Conservation (phyloP, 371 early-diverging fungal genomes). For the Rhizomucor miehei region DNA sequence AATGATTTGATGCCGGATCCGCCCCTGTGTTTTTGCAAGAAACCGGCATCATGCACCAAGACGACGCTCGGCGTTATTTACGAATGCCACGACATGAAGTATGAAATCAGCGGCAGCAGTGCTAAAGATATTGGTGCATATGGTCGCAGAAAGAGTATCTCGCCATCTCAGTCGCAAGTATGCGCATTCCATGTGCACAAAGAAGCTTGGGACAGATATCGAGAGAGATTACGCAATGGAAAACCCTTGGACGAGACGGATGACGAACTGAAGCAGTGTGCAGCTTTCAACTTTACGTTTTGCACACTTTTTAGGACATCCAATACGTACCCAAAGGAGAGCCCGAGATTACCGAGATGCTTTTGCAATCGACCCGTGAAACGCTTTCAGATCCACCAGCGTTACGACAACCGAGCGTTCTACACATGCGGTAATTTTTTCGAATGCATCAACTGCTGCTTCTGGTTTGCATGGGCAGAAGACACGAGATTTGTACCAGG, state of each 20-base stretch:
- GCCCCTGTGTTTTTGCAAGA: conserved; percentile 31
- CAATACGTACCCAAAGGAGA: conserved; percentile 13
- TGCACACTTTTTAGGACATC: conserved; percentile 22
- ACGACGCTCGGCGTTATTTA: conserved; percentile 23
- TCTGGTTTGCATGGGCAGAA: conserved; percentile 23
- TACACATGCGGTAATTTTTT: conserved; percentile 22
- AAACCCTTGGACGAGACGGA: conserved; percentile 14
- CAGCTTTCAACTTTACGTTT: conserved; percentile 41
- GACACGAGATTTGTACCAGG: conserved; percentile 17
- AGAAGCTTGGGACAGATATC: conserved; percentile 26
- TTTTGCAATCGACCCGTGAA: conserved; percentile 11
- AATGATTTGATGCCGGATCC: background rate
- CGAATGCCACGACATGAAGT: conserved; percentile 18
- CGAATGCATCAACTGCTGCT: conserved; percentile 21
- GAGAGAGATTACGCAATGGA: conserved; percentile 4
- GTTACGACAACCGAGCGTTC: background rate
- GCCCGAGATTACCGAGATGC: conserved; percentile 7
- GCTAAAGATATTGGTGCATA: too few relatives aligned
- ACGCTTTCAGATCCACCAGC: background rate
- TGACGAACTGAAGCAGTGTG: conserved; percentile 28
- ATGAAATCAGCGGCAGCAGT: too few relatives aligned
- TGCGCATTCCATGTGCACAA: conserved; percentile 51
- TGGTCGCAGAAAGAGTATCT: too few relatives aligned
- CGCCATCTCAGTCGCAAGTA: background rate
- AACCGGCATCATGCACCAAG: conserved; percentile 16